Percentiles rank a stretch among this genome's conserved stretches.
Conservation (phyloP, 768 basidiomycete species). For the Porphyrellus cyaneotinctus region DNA sequence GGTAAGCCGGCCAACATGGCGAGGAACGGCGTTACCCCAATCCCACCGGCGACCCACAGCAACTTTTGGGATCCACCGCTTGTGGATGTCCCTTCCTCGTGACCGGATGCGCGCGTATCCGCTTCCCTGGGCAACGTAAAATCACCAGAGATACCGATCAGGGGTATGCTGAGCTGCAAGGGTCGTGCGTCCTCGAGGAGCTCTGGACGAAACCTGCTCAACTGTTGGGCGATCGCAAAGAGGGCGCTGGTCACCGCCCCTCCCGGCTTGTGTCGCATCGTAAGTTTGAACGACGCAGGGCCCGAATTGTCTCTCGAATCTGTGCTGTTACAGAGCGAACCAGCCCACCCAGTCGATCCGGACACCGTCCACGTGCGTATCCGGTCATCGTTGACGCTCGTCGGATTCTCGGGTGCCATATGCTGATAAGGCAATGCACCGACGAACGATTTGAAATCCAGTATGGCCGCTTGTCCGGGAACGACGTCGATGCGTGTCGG, state of each 20-base stretch:
- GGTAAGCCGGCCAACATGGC: constrained; percentile 42
- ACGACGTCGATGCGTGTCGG: constrained; percentile 32
- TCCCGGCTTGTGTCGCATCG: constrained; percentile 54
- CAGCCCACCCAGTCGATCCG: constrained; percentile 18
- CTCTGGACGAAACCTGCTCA: constrained; percentile 39
- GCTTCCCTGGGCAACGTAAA: constrained; percentile 37
- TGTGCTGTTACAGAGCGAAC: background rate
- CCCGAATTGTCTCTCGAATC: background rate
- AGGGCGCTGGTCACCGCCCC: constrained; percentile 53
- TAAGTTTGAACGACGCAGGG: constrained; percentile 37
- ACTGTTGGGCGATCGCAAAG: constrained; percentile 44
- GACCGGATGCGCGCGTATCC: background rate
- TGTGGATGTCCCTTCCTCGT: background rate
- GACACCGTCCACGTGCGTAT: constrained; percentile 67
- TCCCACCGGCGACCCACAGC: constrained; percentile 60
- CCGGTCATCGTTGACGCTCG: constrained; percentile 57
- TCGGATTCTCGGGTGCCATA: constrained; percentile 48
- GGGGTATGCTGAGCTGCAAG: constrained; percentile 38
- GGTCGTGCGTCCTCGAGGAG: constrained; percentile 37
- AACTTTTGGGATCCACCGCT: constrained; percentile 21
- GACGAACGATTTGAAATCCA: constrained; percentile 52
- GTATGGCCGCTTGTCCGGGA: constrained; percentile 51
- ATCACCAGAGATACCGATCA: constrained; percentile 52
- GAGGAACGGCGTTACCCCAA: constrained; percentile 64
- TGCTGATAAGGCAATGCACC: constrained; percentile 48